phyloP scores from a whole-genome alignment of 2,329 filamentous ascomycete species.

The Aspergillus uvarum region DNA sequence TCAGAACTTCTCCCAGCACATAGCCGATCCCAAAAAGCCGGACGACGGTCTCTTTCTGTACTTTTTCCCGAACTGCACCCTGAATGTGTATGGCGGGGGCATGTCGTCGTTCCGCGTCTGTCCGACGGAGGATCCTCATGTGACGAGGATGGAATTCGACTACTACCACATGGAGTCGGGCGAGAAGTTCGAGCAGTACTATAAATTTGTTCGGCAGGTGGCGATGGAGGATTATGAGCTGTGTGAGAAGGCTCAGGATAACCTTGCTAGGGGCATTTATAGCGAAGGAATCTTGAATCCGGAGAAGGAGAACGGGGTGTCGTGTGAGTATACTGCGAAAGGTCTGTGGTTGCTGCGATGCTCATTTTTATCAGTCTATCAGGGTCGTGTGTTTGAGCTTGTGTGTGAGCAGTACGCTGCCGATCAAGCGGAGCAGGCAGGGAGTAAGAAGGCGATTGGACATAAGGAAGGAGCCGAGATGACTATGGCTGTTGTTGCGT shows the following conservation, averaged over 20 bases:
- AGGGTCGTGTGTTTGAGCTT: conserved; percentile 48
- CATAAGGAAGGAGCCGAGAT: not conserved
- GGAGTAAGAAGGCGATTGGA: conserved; percentile 7
- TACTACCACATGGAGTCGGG: conserved; percentile 55
- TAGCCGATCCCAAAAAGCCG: conserved; percentile 54
- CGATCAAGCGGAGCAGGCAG: conserved; percentile 28
- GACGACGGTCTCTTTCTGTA: conserved; percentile 58
- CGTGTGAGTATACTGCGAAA: conserved; percentile 38
- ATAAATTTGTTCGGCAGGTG: conserved; percentile 56
- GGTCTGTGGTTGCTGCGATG: not conserved
- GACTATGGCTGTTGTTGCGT: conserved; percentile 4
- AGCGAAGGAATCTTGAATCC: conserved; percentile 57
- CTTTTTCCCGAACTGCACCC: conserved; percentile 58
- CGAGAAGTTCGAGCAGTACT: conserved; percentile 58
- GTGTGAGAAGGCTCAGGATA: conserved; percentile 57
- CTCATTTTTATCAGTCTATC: conserved; percentile 40
- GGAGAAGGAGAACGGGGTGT: conserved; percentile 56
- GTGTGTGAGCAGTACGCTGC: conserved; percentile 45
- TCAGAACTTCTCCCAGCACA: conserved; percentile 56
- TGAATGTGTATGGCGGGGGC: conserved; percentile 59
- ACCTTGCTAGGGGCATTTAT: conserved; percentile 56
- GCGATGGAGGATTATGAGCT: conserved; percentile 58
- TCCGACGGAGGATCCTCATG: conserved; percentile 50
- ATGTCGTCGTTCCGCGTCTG: conserved; percentile 59
- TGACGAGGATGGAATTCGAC: conserved; percentile 59